Evolutionary conservation across 1,139 yeast species (phyloP), one percentile per base, ranked within the genome.

Genomic region (Pichia sp.): DNA sequence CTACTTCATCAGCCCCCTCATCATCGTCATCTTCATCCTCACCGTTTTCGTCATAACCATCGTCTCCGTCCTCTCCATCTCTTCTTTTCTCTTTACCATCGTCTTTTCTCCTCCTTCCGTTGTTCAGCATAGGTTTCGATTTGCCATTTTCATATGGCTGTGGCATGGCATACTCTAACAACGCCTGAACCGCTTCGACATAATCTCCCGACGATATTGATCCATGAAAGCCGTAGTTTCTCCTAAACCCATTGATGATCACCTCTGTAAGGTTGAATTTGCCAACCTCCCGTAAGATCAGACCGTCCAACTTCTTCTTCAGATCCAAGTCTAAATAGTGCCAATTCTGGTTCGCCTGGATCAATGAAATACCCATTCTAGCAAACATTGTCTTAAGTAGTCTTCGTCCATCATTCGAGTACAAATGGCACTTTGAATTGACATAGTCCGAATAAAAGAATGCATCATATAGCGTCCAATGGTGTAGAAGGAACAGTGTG

Each of bases 331-430:
- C 95, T 85, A 92, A 84, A 68, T 93, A 95, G 38, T 87, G 77
- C 97, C 98, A 95, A 59, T 85, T 84, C 70, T 95, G 97, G 64
- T 86, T 87, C 1, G 98, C 95, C 29, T 87, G 86, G 3, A 84
- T 87, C 50, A 95, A 73, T 0, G 97, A 86, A 5, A 95, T 87
- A 7, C 99, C 99, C 97, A 95, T 93, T 62, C 87, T 83, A 2
- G 99, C 99, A 72, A 95, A 87, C 79, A 95, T 77, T 64, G 90
- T 90, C 67, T 92, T 96, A 50, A 95, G 74, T 62, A 85, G 80
- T 67, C 89, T 90, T 62, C 85, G 81, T 4, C 99, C 99, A 56
- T 88, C 95, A 65, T 89, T 97, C 26, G 95, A 87, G 93, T 97
- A 95, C 47, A 93, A 73, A 57, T 85, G 84, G 57, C 93, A 75